Percentiles rank a stretch among this genome's conserved stretches.
phyloP scores from a whole-genome alignment of 2,329 filamentous ascomycete genomes.

The Beauveria caledonica region DNA sequence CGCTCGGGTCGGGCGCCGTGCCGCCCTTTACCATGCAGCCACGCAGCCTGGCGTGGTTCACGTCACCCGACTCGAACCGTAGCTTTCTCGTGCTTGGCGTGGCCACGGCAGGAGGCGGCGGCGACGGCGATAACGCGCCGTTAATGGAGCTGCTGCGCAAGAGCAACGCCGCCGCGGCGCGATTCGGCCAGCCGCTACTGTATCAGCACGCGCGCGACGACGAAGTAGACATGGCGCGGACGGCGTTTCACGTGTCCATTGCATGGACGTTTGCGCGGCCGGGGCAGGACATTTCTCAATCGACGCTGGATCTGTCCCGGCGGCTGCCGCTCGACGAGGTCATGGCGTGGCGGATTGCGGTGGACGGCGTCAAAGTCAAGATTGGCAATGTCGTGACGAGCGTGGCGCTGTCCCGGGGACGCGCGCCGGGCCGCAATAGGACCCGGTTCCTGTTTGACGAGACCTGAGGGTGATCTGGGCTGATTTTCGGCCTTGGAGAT shows the following conservation, averaged over 20 bases:
- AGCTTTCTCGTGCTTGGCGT: constrained; percentile 79
- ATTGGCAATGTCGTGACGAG: constrained; percentile 62
- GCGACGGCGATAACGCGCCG: constrained; percentile 33
- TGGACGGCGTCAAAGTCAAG: constrained; percentile 62
- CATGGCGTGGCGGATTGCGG: constrained; percentile 38
- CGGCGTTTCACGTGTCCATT: constrained; percentile 78
- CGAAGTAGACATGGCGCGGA: constrained; percentile 17
- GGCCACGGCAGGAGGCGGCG: constrained; percentile 17
- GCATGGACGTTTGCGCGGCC: constrained; percentile 67
- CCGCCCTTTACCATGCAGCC: constrained; percentile 32
- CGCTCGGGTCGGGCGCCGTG: constrained; percentile 26
- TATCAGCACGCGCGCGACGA: constrained; percentile 39
- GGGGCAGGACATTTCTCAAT: constrained; percentile 27
- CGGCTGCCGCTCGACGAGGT: constrained; percentile 23
- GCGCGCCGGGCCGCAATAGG: not conserved
- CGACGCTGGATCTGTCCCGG: constrained; percentile 19
- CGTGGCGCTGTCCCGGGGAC: constrained; percentile 27
- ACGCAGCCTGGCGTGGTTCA: constrained; percentile 38
- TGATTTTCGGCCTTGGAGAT: not conserved
- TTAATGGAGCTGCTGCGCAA: constrained; percentile 55
- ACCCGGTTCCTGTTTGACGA: constrained; percentile 14
- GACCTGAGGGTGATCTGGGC: not conserved
- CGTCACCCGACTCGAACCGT: constrained; percentile 52
- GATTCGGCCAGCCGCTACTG: constrained; percentile 59
- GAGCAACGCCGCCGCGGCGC: constrained; percentile 55